A percentile compares a stretch with the other conserved stretches of the same genome.
Evolutionary conservation across 768 basidiomycete genomes (phyloP).

Genomic region (button mushroom (Agaricus bisporus)): DNA sequence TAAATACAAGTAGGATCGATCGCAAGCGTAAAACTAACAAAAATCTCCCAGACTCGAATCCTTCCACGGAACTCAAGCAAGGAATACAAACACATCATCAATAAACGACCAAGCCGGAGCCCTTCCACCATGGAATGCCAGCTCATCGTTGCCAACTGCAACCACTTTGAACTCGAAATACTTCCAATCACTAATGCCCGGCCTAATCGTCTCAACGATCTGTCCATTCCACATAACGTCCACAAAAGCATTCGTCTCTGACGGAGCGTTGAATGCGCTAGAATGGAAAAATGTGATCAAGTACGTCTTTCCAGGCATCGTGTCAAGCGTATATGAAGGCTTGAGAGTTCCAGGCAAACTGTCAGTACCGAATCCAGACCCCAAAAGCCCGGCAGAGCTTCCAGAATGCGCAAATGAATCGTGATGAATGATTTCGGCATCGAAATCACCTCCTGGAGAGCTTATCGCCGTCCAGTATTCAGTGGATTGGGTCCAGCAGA

Average conservation of each 20-base stretch:
- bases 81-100: slow-evolving; percentile 33
- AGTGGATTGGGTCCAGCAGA: slow-evolving; percentile 34
- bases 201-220: slow-evolving; percentile 23
- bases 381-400: slow-evolving; percentile 32
- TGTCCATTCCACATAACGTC: slow-evolving; percentile 39
- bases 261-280: slow-evolving; percentile 28
- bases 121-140: slow-evolving; percentile 35
- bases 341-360: slow-evolving; percentile 31
- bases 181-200: slow-evolving; percentile 33
- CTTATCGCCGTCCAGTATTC: slow-evolving; percentile 35
- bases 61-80: not conserved
- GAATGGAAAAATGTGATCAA: slow-evolving; percentile 36
- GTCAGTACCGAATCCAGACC: slow-evolving; percentile 35
- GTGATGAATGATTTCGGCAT: slow-evolving; percentile 41
- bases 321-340: slow-evolving; percentile 24
- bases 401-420: slow-evolving; percentile 34
- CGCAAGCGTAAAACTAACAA: no score
- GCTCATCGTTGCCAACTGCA: slow-evolving; percentile 28
- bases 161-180: slow-evolving; percentile 29
- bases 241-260: slow-evolving; percentile 29
- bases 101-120: slow-evolving; percentile 46
- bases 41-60: no score
- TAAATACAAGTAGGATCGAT: no score
- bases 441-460: slow-evolving; percentile 27
- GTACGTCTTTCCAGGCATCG: slow-evolving; percentile 31